phyloP scores from a whole-genome alignment of 129 eudicot genomes.

The Chrysanthemum seticuspe region DNA sequence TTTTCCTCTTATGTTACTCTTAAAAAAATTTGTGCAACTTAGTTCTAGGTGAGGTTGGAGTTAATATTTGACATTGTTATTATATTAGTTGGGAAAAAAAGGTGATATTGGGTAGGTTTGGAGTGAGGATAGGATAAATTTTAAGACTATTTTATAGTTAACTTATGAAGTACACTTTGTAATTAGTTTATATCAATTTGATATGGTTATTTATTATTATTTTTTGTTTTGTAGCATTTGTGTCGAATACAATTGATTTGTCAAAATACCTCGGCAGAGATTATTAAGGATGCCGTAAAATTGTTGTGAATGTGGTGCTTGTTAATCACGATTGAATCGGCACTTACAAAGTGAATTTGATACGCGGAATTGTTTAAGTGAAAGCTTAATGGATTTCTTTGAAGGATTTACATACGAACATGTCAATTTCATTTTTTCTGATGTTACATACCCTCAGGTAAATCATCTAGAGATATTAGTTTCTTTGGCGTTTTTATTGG shows the following conservation, averaged over 20 bases:
- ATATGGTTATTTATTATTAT: constrained; percentile 19
- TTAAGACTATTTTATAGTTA: constrained; percentile 8
- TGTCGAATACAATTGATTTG: constrained; percentile 18
- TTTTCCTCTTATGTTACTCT: no score
- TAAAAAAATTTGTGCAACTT: no score
- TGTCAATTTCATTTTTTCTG: constrained; percentile 85
- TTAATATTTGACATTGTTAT: no score
- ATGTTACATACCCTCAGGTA: constrained; percentile 70
- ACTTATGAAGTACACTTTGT: constrained; percentile 2
- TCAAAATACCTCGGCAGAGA: not conserved
- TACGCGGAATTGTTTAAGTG: constrained; percentile 48
- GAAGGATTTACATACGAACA: constrained; percentile 91
- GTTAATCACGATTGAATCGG: constrained; percentile 30
- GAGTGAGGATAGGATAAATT: no score
- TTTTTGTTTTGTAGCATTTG: constrained; percentile 30
- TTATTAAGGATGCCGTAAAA: no score
- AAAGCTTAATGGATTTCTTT: constrained; percentile 80
- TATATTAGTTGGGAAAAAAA: no score
- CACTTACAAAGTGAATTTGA: constrained; percentile 44
- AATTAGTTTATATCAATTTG: not conserved
- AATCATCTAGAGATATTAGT: constrained; percentile 7
- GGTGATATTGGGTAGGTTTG: no score
- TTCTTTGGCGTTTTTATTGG: not conserved
- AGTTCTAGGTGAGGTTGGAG: no score
- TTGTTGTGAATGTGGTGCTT: constrained; percentile 17